A percentile compares a stretch with the other conserved stretches of the same genome.
Conservation (phyloP, 1,139 yeast species). For the Arxiozyma slooffiae region DNA sequence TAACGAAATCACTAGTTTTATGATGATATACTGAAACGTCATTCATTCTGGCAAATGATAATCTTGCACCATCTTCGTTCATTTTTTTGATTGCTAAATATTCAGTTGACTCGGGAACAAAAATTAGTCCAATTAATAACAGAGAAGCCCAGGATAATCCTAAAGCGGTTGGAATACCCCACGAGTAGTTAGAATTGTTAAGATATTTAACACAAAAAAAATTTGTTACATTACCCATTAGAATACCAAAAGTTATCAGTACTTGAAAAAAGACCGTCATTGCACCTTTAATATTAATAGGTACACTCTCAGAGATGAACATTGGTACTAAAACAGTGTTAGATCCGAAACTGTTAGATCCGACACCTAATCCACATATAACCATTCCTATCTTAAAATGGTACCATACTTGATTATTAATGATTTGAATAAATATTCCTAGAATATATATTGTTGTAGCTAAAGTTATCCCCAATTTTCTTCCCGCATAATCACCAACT, state of each 20-base stretch:
- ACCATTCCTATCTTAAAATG: conserved; percentile 46
- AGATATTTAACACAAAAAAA: conserved; percentile 35
- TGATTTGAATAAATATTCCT: conserved; percentile 42
- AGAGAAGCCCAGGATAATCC: conserved; percentile 42
- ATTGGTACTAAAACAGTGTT: conserved; percentile 46
- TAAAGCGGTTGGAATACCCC: conserved; percentile 42
- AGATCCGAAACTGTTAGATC: too few relatives aligned
- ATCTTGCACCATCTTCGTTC: conserved; percentile 32
- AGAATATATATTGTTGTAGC: conserved; percentile 40
- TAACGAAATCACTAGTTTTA: conserved; percentile 37
- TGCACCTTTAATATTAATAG: conserved; percentile 45
- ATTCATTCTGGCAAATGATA: conserved; percentile 41
- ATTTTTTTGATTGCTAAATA: conserved; percentile 33
- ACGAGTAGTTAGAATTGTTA: conserved; percentile 31
- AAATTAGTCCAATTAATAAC: conserved; percentile 36
- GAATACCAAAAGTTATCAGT: conserved; percentile 46
- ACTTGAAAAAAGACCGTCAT: conserved; percentile 50
- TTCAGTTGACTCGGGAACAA: conserved; percentile 48
- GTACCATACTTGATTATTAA: conserved; percentile 37
- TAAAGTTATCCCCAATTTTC: conserved; percentile 41
- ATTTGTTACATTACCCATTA: conserved; percentile 45
- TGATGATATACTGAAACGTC: conserved; percentile 37
- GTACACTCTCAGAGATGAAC: conserved; percentile 48
- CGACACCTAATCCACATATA: conserved; percentile 46
- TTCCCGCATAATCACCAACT: conserved; percentile 44